Percentiles rank a stretch among this genome's conserved stretches.
phyloP scores from a whole-genome alignment of 371 early-diverging fungal species.

The Blyttiomyces sp. region DNA sequence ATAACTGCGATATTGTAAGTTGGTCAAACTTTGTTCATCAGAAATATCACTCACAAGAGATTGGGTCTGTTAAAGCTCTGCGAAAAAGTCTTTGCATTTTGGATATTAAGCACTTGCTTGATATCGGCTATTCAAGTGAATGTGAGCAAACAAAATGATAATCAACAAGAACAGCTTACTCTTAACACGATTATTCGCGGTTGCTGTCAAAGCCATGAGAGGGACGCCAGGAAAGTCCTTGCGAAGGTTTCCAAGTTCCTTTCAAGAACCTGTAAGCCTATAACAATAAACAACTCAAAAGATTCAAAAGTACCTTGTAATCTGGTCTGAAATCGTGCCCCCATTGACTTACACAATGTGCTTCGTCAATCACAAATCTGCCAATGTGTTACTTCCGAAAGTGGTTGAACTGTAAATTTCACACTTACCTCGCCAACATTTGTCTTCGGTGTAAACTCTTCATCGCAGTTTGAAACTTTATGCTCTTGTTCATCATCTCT shows the following conservation, averaged over 20 bases:
- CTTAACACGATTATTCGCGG: slow-evolving; percentile 92
- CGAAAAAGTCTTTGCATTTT: slow-evolving; percentile 64
- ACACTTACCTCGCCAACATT: slow-evolving; percentile 58
- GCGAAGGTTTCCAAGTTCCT: slow-evolving; percentile 65
- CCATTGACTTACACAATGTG: slow-evolving; percentile 96
- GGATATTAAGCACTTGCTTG: slow-evolving; percentile 56
- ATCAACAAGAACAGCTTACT: slow-evolving; percentile 37
- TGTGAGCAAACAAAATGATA: slow-evolving; percentile 15
- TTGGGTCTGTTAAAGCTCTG: slow-evolving; percentile 91
- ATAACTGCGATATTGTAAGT: slow-evolving; percentile 60
- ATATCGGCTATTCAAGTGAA: slow-evolving; percentile 49
- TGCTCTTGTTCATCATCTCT: slow-evolving; percentile 81
- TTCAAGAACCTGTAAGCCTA: no score
- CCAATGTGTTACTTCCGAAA: neutral
- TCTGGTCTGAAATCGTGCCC: slow-evolving; percentile 91
- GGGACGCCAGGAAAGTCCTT: slow-evolving; percentile 75
- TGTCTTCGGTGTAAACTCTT: slow-evolving; percentile 55
- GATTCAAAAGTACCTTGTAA: slow-evolving; percentile 39
- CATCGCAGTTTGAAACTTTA: slow-evolving; percentile 59
- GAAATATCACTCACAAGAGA: slow-evolving; percentile 38
- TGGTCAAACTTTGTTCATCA: slow-evolving; percentile 6
- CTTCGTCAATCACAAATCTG: slow-evolving; percentile 97
- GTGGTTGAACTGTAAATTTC: no score
- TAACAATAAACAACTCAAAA: neutral
- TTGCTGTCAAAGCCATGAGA: slow-evolving; percentile 98